Evolutionary conservation across 441 rosid genomes (phyloP).

Genomic region (Aleurites moluccanus): DNA sequence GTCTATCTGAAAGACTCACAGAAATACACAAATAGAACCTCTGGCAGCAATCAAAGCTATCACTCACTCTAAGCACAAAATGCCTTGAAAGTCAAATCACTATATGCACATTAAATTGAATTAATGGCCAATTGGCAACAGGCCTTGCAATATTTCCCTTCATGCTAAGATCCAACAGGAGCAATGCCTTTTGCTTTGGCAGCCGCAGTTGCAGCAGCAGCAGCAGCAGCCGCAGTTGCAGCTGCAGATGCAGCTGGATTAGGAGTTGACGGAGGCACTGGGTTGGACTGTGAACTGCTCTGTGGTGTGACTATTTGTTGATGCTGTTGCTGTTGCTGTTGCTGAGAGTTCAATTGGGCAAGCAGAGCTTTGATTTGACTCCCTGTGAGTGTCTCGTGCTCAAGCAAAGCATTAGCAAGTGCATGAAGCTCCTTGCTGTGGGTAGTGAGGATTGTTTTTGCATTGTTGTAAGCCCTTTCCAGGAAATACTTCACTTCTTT

Average conservation of each 20-base stretch:
- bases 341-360: slow-evolving; percentile 58
- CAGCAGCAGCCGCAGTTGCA: slow-evolving; percentile 50
- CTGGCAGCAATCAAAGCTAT: slow-evolving; percentile 28
- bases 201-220: slow-evolving; percentile 69
- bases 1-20: slow-evolving; percentile 15
- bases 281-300: slow-evolving; percentile 55
- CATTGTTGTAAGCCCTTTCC: slow-evolving; percentile 84
- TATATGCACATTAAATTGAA: slow-evolving; percentile 42
- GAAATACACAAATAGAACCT: slow-evolving; percentile 23
- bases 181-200: slow-evolving; percentile 76
- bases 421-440: slow-evolving; percentile 75
- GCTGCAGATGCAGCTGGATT: slow-evolving; percentile 71
- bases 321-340: slow-evolving; percentile 46
- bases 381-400: slow-evolving; percentile 79
- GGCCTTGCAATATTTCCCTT: slow-evolving; percentile 24
- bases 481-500: slow-evolving; percentile 68
- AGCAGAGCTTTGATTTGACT: slow-evolving; percentile 74
- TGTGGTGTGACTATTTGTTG: slow-evolving; percentile 50
- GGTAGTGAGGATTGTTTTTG: slow-evolving; percentile 73
- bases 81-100: slow-evolving; percentile 19
- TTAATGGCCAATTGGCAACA: slow-evolving; percentile 14
- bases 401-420: slow-evolving; percentile 81
- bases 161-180: slow-evolving; percentile 77
- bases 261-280: slow-evolving; percentile 66
- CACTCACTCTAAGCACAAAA: slow-evolving; percentile 17